A percentile compares a stretch with the other conserved stretches of the same genome.
Evolutionary conservation across 163 green algal species (phyloP).

Genomic region (Scenedesmus sp.): DNA sequence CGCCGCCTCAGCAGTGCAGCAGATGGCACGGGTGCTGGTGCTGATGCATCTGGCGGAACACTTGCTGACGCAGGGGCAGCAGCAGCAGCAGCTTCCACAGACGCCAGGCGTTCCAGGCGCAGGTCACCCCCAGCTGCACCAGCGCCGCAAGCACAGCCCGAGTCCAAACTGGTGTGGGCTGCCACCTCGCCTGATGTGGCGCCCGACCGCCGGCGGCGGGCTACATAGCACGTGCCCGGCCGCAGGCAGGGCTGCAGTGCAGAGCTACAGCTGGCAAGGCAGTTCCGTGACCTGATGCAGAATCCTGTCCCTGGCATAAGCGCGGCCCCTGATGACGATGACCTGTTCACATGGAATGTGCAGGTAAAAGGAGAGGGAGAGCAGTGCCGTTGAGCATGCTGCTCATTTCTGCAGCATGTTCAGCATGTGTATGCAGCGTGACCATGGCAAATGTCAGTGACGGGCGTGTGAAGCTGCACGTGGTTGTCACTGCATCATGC

Average conservation of each 20-base stretch:
- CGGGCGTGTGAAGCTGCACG: too few relatives aligned
- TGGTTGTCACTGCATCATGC: too few relatives aligned
- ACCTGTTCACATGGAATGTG: slow-evolving; percentile 29
- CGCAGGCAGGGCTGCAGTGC: not conserved
- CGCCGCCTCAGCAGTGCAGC: not conserved
- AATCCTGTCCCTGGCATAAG: slow-evolving; percentile 21
- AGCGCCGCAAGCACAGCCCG: not conserved
- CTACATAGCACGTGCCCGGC: not conserved
- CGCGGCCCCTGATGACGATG: slow-evolving; percentile 17
- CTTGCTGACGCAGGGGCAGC: not conserved
- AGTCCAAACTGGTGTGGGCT: not conserved
- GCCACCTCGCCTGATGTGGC: not conserved
- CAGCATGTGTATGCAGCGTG: too few relatives aligned
- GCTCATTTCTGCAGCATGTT: too few relatives aligned
- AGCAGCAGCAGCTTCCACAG: not conserved
- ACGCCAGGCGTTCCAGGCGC: too few relatives aligned
- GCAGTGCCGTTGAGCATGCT: too few relatives aligned
- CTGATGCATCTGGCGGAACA: not conserved
- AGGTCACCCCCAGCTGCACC: not conserved
- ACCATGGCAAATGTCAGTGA: too few relatives aligned
- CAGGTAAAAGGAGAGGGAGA: too few relatives aligned
- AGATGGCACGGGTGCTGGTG: not conserved
- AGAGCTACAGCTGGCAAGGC: slow-evolving; percentile 29
- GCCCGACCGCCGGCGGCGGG: not conserved
- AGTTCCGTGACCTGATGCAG: slow-evolving; percentile 39